These are phyloP conservation scores for Hypoxylon sp. DNA, from an alignment of 2,329 filamentous ascomycete species.

Conservation along the genomic window DNA sequence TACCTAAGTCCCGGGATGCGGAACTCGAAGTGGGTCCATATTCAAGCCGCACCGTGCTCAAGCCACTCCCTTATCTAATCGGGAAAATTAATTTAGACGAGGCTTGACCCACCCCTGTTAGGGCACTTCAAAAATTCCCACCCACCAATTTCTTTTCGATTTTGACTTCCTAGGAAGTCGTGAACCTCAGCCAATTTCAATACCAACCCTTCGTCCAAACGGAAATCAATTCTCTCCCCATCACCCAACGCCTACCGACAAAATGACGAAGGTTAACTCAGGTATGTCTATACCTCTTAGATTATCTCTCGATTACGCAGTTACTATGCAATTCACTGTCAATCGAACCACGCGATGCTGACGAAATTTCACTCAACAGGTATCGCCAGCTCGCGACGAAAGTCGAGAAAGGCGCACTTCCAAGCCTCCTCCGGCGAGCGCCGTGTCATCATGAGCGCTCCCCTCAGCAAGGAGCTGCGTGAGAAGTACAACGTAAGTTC, in stretches of 20 bases:
- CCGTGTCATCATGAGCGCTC: slow-evolving; percentile 96
- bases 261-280: slow-evolving; percentile 52
- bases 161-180: slow-evolving; percentile 28
- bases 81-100: slow-evolving; percentile 15
- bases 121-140: slow-evolving; percentile 45
- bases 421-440: slow-evolving; percentile 92
- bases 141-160: slow-evolving; percentile 42
- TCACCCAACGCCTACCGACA: slow-evolving; percentile 46
- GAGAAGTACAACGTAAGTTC: slow-evolving; percentile 96
- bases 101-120: slow-evolving; percentile 36
- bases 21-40: slow-evolving; percentile 13
- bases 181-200: slow-evolving; percentile 40
- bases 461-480: slow-evolving; percentile 95
- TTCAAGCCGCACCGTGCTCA: neutral
- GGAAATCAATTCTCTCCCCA: slow-evolving; percentile 19
- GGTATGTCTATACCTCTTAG: slow-evolving; percentile 38
- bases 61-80: slow-evolving; percentile 20
- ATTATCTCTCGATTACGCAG: neutral
- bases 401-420: slow-evolving; percentile 99
- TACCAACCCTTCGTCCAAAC: slow-evolving; percentile 22
- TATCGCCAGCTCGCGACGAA: slow-evolving; percentile 79
- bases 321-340: neutral
- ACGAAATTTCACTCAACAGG: slow-evolving; percentile 32
- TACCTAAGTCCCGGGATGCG: slow-evolving; percentile 15
- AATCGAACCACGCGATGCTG: slow-evolving; percentile 27